Conservation (phyloP, 108 stramenopile genomes). For the Aurantiochytrium sp. region DNA sequence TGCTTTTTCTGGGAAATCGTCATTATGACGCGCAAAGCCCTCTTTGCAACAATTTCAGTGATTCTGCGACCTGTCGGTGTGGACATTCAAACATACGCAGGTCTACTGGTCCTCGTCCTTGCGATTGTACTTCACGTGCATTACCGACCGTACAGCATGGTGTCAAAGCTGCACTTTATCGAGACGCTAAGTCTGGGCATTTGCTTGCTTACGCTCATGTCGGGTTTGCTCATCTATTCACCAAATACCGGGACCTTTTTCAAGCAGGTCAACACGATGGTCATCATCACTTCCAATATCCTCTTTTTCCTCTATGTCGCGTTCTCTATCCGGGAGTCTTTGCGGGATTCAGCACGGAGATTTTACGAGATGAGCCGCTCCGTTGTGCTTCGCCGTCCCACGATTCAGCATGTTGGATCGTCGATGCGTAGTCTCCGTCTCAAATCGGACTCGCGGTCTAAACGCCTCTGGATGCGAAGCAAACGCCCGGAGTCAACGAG, state of each 20-base stretch:
- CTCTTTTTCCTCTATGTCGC: not conserved
- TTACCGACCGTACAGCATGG: not conserved
- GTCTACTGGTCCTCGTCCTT: not conserved
- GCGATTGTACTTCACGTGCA: not conserved
- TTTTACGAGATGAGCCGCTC: not conserved
- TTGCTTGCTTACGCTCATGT: not conserved
- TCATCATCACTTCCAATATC: not conserved
- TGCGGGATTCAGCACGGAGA: not conserved
- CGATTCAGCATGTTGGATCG: not conserved
- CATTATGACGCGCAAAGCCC: not conserved
- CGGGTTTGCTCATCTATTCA: not conserved
- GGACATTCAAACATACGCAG: not conserved
- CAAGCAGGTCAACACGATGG: not conserved
- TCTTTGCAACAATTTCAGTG: not conserved
- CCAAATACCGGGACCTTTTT: not conserved
- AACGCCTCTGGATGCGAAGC: no score
- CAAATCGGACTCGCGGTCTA: no score
- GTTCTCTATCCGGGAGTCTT: not conserved
- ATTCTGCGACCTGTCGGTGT: not conserved
- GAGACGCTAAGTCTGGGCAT: not conserved
- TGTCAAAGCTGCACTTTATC: not conserved
- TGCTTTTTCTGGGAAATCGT: slow-evolving; percentile 11
- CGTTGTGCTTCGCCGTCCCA: not conserved
- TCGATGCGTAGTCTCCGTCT: no score
- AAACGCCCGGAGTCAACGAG: no score